Conservation (phyloP, 129 eudicot genomes). For the Chrysanthemum lavandulifolium region DNA sequence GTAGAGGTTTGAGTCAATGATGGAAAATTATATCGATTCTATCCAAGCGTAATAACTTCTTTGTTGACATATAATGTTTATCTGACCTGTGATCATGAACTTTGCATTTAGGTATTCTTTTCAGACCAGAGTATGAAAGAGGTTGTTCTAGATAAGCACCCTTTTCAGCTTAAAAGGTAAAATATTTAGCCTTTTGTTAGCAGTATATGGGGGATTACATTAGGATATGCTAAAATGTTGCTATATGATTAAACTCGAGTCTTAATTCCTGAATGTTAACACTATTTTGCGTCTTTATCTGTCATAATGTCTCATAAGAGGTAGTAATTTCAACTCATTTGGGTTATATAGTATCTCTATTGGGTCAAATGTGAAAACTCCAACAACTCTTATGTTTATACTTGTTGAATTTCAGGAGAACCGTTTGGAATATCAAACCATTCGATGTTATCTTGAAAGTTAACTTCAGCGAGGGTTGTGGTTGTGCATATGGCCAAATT, state of each 20-base stretch:
- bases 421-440: conserved; percentile 44
- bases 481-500: conserved; percentile 48
- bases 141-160: conserved; percentile 66
- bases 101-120: conserved; percentile 64
- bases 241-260: background rate
- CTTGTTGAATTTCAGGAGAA: conserved; percentile 53
- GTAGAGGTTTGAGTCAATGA: conserved; percentile 54
- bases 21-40: background rate
- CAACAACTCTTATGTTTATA: conserved; percentile 12
- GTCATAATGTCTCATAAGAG: conserved; percentile 4
- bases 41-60: conserved; percentile 6
- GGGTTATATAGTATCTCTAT: conserved; percentile 5
- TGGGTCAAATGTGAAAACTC: conserved; percentile 1
- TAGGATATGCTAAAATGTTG: background rate
- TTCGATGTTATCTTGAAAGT: conserved; percentile 62
- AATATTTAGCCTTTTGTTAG: background rate
- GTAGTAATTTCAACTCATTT: background rate
- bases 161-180: conserved; percentile 76
- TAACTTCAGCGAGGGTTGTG: conserved; percentile 78
- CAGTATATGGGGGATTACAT: background rate
- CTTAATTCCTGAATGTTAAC: background rate
- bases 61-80: background rate
- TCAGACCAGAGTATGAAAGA: conserved; percentile 64
- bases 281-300: background rate
- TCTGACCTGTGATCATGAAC: conserved; percentile 23